These are phyloP conservation scores for Nemania serpens DNA, from an alignment of 2,329 filamentous ascomycete species.

Conservation along the genomic window DNA sequence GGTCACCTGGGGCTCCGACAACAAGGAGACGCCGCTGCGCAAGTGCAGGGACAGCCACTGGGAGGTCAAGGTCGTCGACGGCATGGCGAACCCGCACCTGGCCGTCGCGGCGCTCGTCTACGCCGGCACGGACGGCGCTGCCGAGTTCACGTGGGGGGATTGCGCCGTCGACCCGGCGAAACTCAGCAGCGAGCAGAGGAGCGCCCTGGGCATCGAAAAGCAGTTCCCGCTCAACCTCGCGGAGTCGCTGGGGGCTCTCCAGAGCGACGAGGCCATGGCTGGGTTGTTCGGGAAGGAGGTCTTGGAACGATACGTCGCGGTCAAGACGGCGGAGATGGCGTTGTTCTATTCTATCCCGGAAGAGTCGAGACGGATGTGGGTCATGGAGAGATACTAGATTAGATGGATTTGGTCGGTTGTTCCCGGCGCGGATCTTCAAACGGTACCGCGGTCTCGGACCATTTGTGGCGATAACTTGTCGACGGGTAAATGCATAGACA, in stretches of 20 bases:
- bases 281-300: slow-evolving; percentile 54
- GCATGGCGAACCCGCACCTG: slow-evolving; percentile 78
- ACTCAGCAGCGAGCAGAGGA: slow-evolving; percentile 53
- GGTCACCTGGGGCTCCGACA: slow-evolving; percentile 82
- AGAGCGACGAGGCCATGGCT: slow-evolving; percentile 52
- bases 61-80: slow-evolving; percentile 81
- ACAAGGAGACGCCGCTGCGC: slow-evolving; percentile 75
- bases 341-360: slow-evolving; percentile 55
- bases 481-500: too few relatives aligned
- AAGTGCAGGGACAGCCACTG: slow-evolving; percentile 70
- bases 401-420: not conserved
- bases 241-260: slow-evolving; percentile 59
- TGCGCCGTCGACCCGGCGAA: slow-evolving; percentile 58
- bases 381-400: slow-evolving; percentile 67
- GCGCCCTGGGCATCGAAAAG: slow-evolving; percentile 55
- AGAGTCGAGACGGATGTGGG: slow-evolving; percentile 57
- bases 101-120: slow-evolving; percentile 65
- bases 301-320: slow-evolving; percentile 58
- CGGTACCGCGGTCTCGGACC: too few relatives aligned
- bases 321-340: slow-evolving; percentile 64
- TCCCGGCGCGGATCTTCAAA: too few relatives aligned
- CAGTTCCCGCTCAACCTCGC: slow-evolving; percentile 60
- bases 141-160: slow-evolving; percentile 56
- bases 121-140: slow-evolving; percentile 60
- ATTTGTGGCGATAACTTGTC: too few relatives aligned